Evolutionary conservation across 1,284 basidiomycete species (phyloP).

Genomic region (Laetiporus sulphureus): DNA sequence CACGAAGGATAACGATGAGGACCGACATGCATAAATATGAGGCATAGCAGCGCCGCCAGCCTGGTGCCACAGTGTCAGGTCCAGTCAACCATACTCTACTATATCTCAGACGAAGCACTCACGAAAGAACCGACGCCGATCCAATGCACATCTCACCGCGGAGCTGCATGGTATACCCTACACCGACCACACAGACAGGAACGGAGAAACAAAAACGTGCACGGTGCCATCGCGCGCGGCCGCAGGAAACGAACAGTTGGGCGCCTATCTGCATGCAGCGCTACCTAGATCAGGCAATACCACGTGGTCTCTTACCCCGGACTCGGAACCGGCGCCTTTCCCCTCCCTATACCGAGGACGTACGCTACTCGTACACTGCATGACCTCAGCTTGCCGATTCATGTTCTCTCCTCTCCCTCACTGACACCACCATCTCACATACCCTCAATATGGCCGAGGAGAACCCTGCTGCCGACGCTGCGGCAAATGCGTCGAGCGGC

Average conservation of each 20-base stretch:
- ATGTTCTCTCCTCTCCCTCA: too few species aligned
- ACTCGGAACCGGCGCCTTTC: too few species aligned
- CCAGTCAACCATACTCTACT: constrained; percentile 17
- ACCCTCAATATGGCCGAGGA: constrained; percentile 4
- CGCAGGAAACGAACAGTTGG: too few species aligned
- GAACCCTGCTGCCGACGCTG: neutral
- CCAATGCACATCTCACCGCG: constrained; percentile 70
- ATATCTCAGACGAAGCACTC: constrained; percentile 24
- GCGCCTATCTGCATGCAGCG: too few species aligned
- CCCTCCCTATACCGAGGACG: neutral
- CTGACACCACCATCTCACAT: neutral
- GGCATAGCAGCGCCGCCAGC: constrained; percentile 55
- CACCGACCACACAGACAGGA: too few species aligned
- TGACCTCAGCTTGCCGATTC: neutral
- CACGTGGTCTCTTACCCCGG: too few species aligned
- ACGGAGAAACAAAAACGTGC: too few species aligned
- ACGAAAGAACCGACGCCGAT: constrained; percentile 63
- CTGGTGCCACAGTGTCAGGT: constrained; percentile 33
- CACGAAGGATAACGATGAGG: neutral
- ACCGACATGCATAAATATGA: constrained; percentile 75
- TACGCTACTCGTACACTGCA: neutral
- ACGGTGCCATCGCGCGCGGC: too few species aligned
- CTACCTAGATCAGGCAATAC: too few species aligned
- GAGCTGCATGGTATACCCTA: constrained; percentile 34
- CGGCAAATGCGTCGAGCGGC: constrained; percentile 6